Percentiles rank a stretch among this genome's conserved stretches.
Conservation (phyloP, 2,329 filamentous ascomycete genomes). For the Colletotrichum higginsianum region DNA sequence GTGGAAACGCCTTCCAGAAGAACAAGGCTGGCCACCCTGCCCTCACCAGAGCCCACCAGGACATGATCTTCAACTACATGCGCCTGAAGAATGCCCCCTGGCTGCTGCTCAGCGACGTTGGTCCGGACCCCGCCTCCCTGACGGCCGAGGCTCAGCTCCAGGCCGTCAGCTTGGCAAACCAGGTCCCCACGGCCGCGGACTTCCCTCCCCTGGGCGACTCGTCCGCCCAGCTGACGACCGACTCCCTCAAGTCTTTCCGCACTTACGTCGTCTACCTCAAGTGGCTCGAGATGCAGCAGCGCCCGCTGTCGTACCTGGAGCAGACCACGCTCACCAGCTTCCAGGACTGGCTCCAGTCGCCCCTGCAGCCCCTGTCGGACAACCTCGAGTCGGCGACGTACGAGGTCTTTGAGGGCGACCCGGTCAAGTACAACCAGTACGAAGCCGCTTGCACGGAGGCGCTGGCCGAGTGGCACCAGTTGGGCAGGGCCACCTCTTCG, state of each 20-base stretch:
- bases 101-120: slow-evolving; percentile 75
- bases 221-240: slow-evolving; percentile 43
- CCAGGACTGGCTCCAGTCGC: slow-evolving; percentile 97
- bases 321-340: slow-evolving; percentile 68
- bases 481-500: slow-evolving; percentile 82
- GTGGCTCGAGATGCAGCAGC: slow-evolving; percentile 87
- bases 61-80: slow-evolving; percentile 74
- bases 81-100: slow-evolving; percentile 74
- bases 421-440: slow-evolving; percentile 98
- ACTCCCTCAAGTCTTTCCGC: slow-evolving; percentile 44
- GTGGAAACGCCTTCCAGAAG: slow-evolving; percentile 67
- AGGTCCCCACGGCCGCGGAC: slow-evolving; percentile 60
- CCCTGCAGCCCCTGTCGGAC: slow-evolving; percentile 93
- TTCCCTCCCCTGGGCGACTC: slow-evolving; percentile 83
- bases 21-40: slow-evolving; percentile 75
- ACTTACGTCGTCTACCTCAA: slow-evolving; percentile 83
- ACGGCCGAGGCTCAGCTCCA: slow-evolving; percentile 36
- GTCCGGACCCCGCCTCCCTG: slow-evolving; percentile 56
- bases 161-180: slow-evolving; percentile 45
- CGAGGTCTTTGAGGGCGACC: slow-evolving; percentile 98
- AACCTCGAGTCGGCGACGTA: slow-evolving; percentile 98
- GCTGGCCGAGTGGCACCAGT: slow-evolving; percentile 81
- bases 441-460: slow-evolving; percentile 87
- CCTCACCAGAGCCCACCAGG: slow-evolving; percentile 74
- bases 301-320: slow-evolving; percentile 68